Percentiles rank a stretch among this genome's conserved stretches.
These are phyloP conservation scores for Syzygium jambos DNA, from an alignment of 345 rosid species.

Conservation along the genomic window DNA sequence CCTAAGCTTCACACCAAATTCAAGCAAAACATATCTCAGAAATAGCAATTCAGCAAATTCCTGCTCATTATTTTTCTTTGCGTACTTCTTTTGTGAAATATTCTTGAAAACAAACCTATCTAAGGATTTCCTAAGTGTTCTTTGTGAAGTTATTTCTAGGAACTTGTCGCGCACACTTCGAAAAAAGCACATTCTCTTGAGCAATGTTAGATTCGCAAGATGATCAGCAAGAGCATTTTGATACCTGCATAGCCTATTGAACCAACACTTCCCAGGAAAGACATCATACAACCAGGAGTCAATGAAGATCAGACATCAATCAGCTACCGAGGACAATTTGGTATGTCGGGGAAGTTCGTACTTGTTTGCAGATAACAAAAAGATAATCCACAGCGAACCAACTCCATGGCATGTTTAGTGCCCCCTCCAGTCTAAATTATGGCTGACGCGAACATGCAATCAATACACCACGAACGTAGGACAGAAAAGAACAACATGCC, in stretches of 20 bases:
- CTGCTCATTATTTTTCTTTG: background rate
- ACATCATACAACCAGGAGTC: background rate
- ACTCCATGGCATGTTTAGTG: background rate
- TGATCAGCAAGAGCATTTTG: background rate
- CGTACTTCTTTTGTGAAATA: background rate
- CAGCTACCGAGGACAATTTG: background rate
- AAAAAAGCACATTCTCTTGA: background rate
- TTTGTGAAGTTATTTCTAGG: background rate
- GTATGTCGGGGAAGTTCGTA: background rate
- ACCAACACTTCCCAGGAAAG: background rate
- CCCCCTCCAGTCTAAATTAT: background rate
- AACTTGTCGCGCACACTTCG: background rate
- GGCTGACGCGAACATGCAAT: background rate
- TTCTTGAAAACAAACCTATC: background rate
- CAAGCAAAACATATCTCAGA: background rate
- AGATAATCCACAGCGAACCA: background rate
- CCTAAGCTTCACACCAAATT: background rate
- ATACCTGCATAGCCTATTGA: background rate
- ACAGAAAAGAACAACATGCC: slow-evolving; percentile 10
- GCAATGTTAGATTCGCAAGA: background rate
- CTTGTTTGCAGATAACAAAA: background rate
- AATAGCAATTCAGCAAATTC: background rate
- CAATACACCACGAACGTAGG: background rate
- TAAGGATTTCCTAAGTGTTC: background rate
- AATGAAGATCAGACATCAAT: background rate